Base-by-base conservation (phyloP, 2,329 filamentous ascomycete genomes). In the Microsporum ferrugineum region DNA sequence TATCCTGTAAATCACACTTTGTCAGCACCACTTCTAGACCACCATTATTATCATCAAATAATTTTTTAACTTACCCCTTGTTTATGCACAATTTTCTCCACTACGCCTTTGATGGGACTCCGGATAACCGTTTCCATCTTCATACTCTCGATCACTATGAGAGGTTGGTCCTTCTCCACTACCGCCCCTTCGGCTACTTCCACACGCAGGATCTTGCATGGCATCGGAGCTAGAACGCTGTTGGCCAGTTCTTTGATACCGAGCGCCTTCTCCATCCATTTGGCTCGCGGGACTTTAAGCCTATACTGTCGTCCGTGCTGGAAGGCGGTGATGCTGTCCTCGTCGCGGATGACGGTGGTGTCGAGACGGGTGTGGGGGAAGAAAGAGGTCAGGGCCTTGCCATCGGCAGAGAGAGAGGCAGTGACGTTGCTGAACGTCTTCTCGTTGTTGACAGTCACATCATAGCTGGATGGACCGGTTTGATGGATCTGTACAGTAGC, bases 121-220 rank as follows among this genome's bases (percentile, higher is more conserved):
- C 88, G 81, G 67, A 91, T 91, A 0, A 91, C 86, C 1, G 88
- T 91, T 72, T 91, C 88, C 88, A 91, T 91, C 79, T 91, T 91
- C 88, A 91, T 91, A 62, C 88, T 91, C 75, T 91, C 88, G 68
- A 91, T 91, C 77, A 97, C 91, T 10, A 97, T 89, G 62, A 99
- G 77, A 5, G 90, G 85, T 61, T 92, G 85, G 53, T 92, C 91
- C 77, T 92, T 95, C 71, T 85, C 85, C 14, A 99, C 94, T 55
- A 75, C 76, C 65, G 95, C 84, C 0, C 94, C 94, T 67, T 90
- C 90, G 33, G 81, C 76, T 0, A 96, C 90, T 73, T 96, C 89
- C 56, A 96, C 94, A 66, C 89, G 85, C 64, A 99, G 77, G 31
- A 99, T 87, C 77, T 97, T 97, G 76, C 94, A 97, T 1, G 94